Base-by-base conservation (phyloP, 441 rosid genomes). In the Populus hybrid region DNA sequence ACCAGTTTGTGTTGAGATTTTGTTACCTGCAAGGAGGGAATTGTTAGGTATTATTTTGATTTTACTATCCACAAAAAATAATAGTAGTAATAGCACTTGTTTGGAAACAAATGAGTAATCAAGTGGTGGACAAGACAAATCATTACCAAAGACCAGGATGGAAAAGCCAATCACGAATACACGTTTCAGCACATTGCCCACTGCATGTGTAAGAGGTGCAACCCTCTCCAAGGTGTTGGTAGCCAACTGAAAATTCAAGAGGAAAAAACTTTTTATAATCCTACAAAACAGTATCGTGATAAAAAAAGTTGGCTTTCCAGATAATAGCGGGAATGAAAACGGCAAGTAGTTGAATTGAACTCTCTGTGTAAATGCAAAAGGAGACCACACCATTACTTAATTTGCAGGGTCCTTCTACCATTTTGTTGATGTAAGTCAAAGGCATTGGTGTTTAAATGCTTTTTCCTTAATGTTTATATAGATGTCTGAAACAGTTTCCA, bases 191-290 rank as follows among this genome's bases (percentile, higher is more conserved):
- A 94, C 99, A 83, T 94, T 94, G 71, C 99, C 99, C 71, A 94
- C 98, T 1, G 98, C 99, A 77, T 94, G 99, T 11, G 99, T 94
- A 59, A 93, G 94, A 36, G 99, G 98, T 72, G 98, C 98, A 74
- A 94, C 99, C 83, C 99, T 87, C 89, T 95, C 99, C 86, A 95
- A 85, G 28, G 99, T 93, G 81, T 95, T 95, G 78, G 97, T 93
- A 72, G 98, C 98, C 93, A 94, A 59, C 97, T 94, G 88, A 74
- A 78, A 75, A 69, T 67, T 73, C 50, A 59, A 74, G 24, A 72
- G 18, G 33, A 1, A 68, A 16, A 69, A 56, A 16, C 23, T 11
- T 29, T 73, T 71, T 40, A 24, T 75, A 31, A 68, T 79, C 64
- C 45, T 26, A 31, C 1, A 72, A 7, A 29, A 68, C 33, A 53